Evolutionary conservation across 75 land plant genomes (phyloP).

Genomic region (Adiantum capillusveneris): DNA sequence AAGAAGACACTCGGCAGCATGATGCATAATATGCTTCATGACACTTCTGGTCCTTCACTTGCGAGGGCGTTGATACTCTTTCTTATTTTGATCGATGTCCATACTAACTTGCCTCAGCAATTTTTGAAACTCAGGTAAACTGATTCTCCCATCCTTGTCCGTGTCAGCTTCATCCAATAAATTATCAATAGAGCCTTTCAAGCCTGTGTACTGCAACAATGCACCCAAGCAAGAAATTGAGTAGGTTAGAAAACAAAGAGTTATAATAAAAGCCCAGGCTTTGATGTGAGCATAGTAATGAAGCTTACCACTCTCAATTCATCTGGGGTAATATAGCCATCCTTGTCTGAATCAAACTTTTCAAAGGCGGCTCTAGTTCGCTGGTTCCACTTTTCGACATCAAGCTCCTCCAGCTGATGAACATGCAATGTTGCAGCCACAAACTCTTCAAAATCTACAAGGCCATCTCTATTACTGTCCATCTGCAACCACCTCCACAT

Average conservation of each 20-base stretch:
- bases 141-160: conserved; percentile 91
- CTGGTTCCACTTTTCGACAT: conserved; percentile 67
- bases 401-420: conserved; percentile 80
- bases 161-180: conserved; percentile 89
- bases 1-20: too few relatives aligned
- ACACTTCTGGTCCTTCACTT: conserved; percentile 11
- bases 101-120: conserved; percentile 89
- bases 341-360: conserved; percentile 82
- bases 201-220: conserved; percentile 66
- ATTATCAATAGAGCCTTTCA: conserved; percentile 82
- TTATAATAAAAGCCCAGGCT: too few relatives aligned
- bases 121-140: conserved; percentile 76
- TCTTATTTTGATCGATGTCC: conserved; percentile 33
- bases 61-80: conserved; percentile 17
- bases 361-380: conserved; percentile 79
- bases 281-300: too few relatives aligned
- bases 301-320: conserved; percentile 69
- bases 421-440: conserved; percentile 92
- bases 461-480: conserved; percentile 93
- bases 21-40: too few relatives aligned
- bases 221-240: not conserved
- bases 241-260: too few relatives aligned
- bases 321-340: conserved; percentile 87
- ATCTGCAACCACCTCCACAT: conserved; percentile 49
- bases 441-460: conserved; percentile 91